phyloP scores from a whole-genome alignment of 1,139 yeast species.

The Suhomyces coccinellae region DNA sequence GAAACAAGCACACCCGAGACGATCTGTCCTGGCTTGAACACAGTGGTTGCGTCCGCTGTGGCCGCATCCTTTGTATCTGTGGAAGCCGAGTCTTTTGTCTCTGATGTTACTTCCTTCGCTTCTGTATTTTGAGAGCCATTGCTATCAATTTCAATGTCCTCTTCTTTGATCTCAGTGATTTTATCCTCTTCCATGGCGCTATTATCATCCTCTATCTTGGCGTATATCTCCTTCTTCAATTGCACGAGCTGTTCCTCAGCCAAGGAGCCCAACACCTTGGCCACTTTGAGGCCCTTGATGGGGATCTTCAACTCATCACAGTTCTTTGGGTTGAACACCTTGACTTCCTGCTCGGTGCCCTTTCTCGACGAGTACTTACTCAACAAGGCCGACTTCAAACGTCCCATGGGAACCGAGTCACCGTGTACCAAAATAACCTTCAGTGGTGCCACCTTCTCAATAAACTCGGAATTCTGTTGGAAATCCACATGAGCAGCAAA shows the following conservation, averaged over 20 bases:
- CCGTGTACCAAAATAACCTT: constrained; percentile 92
- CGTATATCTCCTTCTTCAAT: constrained; percentile 34
- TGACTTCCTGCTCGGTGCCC: constrained; percentile 89
- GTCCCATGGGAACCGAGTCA: constrained; percentile 97
- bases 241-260: constrained; percentile 53
- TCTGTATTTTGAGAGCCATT: too few species aligned
- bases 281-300: constrained; percentile 81
- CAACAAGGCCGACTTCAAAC: constrained; percentile 86
- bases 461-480: constrained; percentile 88
- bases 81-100: too few species aligned
- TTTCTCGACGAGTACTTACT: constrained; percentile 82
- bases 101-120: constrained; percentile 2
- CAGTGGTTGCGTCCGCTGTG: constrained; percentile 8
- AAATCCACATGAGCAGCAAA: constrained; percentile 99
- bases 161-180: constrained; percentile 11
- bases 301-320: constrained; percentile 77
- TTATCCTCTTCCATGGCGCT: constrained; percentile 20
- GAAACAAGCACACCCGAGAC: constrained; percentile 90
- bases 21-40: constrained; percentile 39
- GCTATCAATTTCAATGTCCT: neutral
- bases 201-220: constrained; percentile 19
- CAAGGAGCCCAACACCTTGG: constrained; percentile 78
- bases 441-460: constrained; percentile 81
- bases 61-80: neutral
- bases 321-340: constrained; percentile 88